Conservation (phyloP, 768 basidiomycete species). For the Cystofilobasidium ferigula region DNA sequence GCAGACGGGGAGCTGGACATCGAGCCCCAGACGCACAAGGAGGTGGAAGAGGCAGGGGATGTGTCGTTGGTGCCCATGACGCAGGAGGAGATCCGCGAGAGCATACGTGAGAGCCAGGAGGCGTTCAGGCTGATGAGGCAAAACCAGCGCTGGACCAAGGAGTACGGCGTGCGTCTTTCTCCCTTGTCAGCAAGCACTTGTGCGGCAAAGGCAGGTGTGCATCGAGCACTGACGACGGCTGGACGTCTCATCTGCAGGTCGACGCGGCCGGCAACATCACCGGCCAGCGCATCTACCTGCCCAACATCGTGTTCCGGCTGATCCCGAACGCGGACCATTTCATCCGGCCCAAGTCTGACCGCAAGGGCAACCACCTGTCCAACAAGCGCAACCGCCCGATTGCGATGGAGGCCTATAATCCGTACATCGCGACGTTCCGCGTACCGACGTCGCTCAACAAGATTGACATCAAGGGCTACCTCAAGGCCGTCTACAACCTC, state of each 20-base stretch:
- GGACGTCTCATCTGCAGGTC: neutral
- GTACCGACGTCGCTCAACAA: slow-evolving; percentile 77
- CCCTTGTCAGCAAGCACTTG: neutral
- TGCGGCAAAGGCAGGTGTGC: neutral
- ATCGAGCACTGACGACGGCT: neutral
- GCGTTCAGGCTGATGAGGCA: neutral
- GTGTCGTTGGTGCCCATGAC: no score
- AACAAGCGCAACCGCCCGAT: neutral
- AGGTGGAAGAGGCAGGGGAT: no score
- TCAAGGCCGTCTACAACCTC: slow-evolving; percentile 73
- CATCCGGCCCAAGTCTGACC: neutral
- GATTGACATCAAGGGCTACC: slow-evolving; percentile 78
- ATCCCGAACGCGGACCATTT: slow-evolving; percentile 68
- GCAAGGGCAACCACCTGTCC: neutral
- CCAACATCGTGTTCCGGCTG: slow-evolving; percentile 70
- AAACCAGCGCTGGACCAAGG: no score
- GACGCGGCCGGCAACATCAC: slow-evolving; percentile 37
- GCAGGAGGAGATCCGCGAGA: slow-evolving; percentile 9
- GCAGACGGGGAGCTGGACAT: neutral
- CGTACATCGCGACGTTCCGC: slow-evolving; percentile 88
- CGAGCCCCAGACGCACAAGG: no score
- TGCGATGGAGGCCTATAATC: slow-evolving; percentile 66
- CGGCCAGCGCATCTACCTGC: slow-evolving; percentile 76
- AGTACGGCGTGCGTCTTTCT: neutral
- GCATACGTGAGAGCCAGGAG: slow-evolving; percentile 7